Evolutionary conservation across 2,329 filamentous ascomycete species (phyloP).

Genomic region (Exophiala mesophila): DNA sequence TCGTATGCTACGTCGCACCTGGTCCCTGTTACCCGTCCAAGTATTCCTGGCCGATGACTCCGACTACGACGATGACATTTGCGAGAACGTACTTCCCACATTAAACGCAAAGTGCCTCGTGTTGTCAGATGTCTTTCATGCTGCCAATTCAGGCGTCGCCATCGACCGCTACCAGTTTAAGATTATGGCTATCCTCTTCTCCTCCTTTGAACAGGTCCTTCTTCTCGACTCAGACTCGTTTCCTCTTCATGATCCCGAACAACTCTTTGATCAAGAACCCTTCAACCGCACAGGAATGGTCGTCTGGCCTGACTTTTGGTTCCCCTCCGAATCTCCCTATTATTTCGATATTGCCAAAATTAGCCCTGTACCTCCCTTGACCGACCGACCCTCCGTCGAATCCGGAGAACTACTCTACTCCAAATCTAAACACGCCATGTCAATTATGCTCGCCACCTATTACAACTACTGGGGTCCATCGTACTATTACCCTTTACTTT

Average conservation of each 20-base stretch:
- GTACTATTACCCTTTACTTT: conserved; percentile 48
- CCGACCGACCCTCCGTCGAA: conserved; percentile 39
- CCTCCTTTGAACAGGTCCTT: conserved; percentile 36
- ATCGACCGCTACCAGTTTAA: conserved; percentile 37
- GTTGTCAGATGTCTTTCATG: conserved; percentile 30
- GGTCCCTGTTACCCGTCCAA: conserved; percentile 42
- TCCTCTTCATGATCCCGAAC: conserved; percentile 31
- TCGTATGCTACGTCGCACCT: conserved; percentile 42
- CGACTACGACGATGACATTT: conserved; percentile 29
- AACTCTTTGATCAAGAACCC: conserved; percentile 31
- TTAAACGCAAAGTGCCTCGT: conserved; percentile 32
- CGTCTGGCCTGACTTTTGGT: conserved; percentile 42
- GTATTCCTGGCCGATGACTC: conserved; percentile 31
- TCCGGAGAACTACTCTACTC: conserved; percentile 47
- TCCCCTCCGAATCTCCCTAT: conserved; percentile 37
- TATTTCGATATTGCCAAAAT: conserved; percentile 44
- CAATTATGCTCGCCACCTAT: conserved; percentile 48
- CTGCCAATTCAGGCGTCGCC: conserved; percentile 18
- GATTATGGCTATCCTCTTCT: conserved; percentile 35
- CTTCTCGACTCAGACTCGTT: conserved; percentile 38
- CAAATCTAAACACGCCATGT: conserved; percentile 44
- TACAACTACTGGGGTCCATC: conserved; percentile 53
- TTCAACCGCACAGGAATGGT: conserved; percentile 34
- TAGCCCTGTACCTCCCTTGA: conserved; percentile 29
- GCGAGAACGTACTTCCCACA: conserved; percentile 27